A percentile compares a stretch with the other conserved stretches of the same genome.
Evolutionary conservation across 768 basidiomycete species (phyloP).

Genomic region (Termitomyces sp.): DNA sequence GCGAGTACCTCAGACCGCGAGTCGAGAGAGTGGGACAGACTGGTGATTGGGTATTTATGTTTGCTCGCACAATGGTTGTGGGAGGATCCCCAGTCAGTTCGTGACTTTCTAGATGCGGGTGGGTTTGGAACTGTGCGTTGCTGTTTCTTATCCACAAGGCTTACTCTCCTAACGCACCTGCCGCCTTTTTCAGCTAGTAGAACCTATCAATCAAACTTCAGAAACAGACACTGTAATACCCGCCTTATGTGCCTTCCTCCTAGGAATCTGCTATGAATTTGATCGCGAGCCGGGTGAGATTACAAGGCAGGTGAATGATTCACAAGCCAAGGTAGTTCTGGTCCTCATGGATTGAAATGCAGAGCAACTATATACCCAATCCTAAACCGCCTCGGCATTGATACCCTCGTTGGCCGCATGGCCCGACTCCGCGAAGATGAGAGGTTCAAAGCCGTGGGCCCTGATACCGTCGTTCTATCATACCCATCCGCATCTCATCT

Average conservation of each 20-base stretch:
- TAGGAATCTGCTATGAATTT: constrained; percentile 95
- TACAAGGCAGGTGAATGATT: constrained; percentile 56
- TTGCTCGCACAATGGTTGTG: constrained; percentile 91
- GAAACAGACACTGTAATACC: constrained; percentile 85
- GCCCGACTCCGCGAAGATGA: constrained; percentile 86
- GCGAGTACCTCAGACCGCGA: constrained; percentile 65
- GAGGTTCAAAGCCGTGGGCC: constrained; percentile 85
- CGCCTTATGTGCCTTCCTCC: constrained; percentile 84
- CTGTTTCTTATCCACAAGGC: not conserved
- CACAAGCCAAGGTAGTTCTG: not conserved
- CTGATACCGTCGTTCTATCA: constrained; percentile 71
- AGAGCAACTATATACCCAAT: constrained; percentile 88
- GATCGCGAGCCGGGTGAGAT: constrained; percentile 94
- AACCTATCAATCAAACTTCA: constrained; percentile 87
- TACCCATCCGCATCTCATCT: constrained; percentile 36
- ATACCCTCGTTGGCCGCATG: constrained; percentile 85
- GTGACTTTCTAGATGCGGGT: constrained; percentile 86
- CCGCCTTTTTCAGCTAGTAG: constrained; percentile 56
- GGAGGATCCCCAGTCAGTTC: constrained; percentile 88
- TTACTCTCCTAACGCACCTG: not conserved
- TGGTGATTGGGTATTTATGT: constrained; percentile 81
- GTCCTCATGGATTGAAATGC: constrained; percentile 1
- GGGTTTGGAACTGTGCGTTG: constrained; percentile 82
- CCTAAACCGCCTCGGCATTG: constrained; percentile 83
- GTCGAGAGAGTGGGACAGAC: constrained; percentile 83